phyloP scores from a whole-genome alignment of 2,329 filamentous ascomycete genomes.

The Chaetomiaceae sp. region DNA sequence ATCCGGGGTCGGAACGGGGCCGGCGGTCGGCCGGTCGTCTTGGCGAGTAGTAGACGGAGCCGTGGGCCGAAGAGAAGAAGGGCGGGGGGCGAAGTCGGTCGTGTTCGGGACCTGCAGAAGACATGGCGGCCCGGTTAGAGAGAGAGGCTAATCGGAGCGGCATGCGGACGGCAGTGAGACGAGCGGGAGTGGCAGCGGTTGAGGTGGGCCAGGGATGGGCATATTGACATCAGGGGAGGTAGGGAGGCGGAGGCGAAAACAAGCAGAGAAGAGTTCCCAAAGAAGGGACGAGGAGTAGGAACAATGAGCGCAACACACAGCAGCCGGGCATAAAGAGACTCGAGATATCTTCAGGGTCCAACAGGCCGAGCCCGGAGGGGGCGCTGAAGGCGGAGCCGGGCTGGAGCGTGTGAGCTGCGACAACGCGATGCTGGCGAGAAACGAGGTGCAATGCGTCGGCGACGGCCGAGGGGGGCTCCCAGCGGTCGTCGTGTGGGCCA shows the following conservation, averaged over 20 bases:
- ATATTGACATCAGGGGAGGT: conserved; percentile 3
- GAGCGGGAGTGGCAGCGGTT: neutral
- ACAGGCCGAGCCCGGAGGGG: conserved; percentile 17
- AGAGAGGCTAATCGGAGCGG: conserved; percentile 4
- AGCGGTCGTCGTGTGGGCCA: conserved; percentile 18
- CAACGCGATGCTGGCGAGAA: conserved; percentile 21
- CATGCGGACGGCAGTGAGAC: conserved; percentile 5
- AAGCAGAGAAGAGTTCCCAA: neutral
- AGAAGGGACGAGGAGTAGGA: neutral
- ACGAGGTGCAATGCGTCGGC: conserved; percentile 22
- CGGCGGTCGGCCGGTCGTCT: conserved; percentile 23
- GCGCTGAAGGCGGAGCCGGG: conserved; percentile 20
- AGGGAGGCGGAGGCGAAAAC: too few species aligned
- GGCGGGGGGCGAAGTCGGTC: conserved; percentile 23
- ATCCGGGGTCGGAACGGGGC: conserved; percentile 23
- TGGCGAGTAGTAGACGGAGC: conserved; percentile 29
- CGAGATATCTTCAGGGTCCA: conserved; percentile 15
- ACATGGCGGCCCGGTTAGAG: conserved; percentile 24
- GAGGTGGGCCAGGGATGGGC: neutral
- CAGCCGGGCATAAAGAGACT: conserved; percentile 24
- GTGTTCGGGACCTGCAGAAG: conserved; percentile 25
- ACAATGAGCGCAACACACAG: conserved; percentile 21
- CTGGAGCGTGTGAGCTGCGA: conserved; percentile 22
- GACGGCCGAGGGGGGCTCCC: conserved; percentile 18
- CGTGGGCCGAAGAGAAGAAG: conserved; percentile 24